phyloP scores from a whole-genome alignment of 345 rosid species.

The Gossypium herbaceum region DNA sequence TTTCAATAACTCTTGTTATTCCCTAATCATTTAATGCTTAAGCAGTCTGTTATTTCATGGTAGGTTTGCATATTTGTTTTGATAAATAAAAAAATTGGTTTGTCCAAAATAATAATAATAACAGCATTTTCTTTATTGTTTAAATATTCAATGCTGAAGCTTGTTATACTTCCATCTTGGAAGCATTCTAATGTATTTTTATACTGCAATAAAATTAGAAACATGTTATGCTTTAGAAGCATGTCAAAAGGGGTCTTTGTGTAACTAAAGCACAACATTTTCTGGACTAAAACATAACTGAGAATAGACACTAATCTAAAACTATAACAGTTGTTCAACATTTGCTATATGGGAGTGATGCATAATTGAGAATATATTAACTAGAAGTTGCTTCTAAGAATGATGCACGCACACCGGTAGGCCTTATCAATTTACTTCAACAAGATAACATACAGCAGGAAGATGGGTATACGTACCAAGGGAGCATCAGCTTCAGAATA shows the following conservation, averaged over 20 bases:
- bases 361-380: neutral
- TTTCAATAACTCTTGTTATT: neutral
- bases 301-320: neutral
- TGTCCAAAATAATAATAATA: neutral
- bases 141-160: slow-evolving; percentile 3
- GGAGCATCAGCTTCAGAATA: slow-evolving; percentile 84
- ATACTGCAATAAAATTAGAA: neutral
- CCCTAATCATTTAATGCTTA: neutral
- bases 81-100: neutral
- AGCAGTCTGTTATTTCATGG: neutral
- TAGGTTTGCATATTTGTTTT: neutral
- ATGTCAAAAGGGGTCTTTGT: neutral
- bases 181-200: neutral
- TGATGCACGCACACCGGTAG: neutral
- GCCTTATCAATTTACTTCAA: slow-evolving; percentile 3
- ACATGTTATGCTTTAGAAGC: neutral
- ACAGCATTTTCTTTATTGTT: neutral
- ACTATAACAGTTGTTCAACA: neutral
- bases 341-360: neutral
- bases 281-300: neutral
- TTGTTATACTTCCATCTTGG: neutral
- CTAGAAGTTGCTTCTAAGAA: neutral
- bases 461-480: slow-evolving; percentile 41
- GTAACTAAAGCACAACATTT: neutral
- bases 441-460: slow-evolving; percentile 5